Percentiles rank a stretch among this genome's conserved stretches.
phyloP scores from a whole-genome alignment of 2,329 filamentous ascomycete species.

The Peltaster fructicola region DNA sequence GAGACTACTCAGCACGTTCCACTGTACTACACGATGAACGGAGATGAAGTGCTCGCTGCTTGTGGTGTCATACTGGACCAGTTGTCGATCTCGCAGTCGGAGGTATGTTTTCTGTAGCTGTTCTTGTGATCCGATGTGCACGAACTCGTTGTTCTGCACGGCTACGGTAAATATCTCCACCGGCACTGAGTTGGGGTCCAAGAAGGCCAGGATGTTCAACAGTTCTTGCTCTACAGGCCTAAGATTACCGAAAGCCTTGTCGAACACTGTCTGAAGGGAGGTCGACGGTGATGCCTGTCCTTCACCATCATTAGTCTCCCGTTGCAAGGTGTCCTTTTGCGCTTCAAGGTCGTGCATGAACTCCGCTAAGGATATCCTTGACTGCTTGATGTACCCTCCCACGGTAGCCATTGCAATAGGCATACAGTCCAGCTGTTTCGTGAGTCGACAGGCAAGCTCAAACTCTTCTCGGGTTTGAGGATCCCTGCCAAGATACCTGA shows the following conservation, averaged over 20 bases:
- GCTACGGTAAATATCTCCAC: background rate
- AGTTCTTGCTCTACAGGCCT: background rate
- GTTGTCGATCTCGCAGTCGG: conserved; percentile 1
- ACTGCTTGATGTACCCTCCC: conserved; percentile 1
- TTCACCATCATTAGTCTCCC: background rate
- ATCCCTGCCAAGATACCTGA: conserved; percentile 1
- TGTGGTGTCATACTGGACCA: background rate
- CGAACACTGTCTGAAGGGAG: background rate
- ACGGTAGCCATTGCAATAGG: conserved; percentile 1
- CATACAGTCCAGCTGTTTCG: background rate
- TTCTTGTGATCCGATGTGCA: background rate
- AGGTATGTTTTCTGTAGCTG: background rate
- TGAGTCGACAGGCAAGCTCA: background rate
- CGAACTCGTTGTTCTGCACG: background rate
- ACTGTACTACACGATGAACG: conserved; percentile 1
- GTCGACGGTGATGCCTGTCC: no score
- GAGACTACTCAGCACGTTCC: background rate
- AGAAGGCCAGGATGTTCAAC: background rate
- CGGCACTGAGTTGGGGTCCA: background rate
- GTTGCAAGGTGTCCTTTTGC: background rate
- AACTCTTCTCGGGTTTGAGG: background rate
- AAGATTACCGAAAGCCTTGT: background rate
- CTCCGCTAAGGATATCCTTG: background rate
- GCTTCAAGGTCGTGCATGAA: background rate
- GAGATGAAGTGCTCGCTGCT: background rate